Percentiles rank a stretch among this genome's conserved stretches.
Conservation (phyloP, 257 asterid species). For the Nicotiana undulata region DNA sequence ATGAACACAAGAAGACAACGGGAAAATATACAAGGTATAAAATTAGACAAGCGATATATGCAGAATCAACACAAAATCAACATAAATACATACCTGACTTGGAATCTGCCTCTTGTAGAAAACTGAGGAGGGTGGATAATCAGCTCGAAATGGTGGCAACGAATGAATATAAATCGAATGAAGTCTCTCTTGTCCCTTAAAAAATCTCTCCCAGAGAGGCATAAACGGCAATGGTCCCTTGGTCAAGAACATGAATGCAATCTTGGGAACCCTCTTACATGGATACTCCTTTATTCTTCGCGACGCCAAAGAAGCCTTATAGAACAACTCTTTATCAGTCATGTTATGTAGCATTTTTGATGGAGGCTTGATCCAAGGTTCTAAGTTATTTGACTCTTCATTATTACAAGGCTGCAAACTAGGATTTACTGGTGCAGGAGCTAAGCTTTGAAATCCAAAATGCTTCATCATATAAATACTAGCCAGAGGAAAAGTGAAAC, state of each 20-base stretch:
- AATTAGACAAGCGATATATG: not conserved
- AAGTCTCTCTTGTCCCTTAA: conserved; percentile 38
- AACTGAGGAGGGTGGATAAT: conserved; percentile 32
- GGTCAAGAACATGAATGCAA: conserved; percentile 69
- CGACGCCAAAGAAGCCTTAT: conserved; percentile 49
- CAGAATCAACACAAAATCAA: not conserved
- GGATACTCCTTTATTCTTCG: conserved; percentile 33
- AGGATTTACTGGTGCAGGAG: conserved; percentile 14
- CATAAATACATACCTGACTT: conserved; percentile 35
- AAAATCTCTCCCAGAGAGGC: conserved; percentile 63
- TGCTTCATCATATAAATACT: conserved; percentile 46
- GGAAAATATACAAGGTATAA: not conserved
- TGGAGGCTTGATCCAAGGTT: conserved; percentile 37
- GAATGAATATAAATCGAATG: conserved; percentile 56
- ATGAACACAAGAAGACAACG: not conserved
- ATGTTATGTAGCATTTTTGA: conserved; percentile 41
- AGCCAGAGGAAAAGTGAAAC: conserved; percentile 35
- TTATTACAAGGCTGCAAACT: conserved; percentile 23
- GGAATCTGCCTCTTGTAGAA: conserved; percentile 61
- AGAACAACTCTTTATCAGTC: conserved; percentile 54
- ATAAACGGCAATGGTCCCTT: conserved; percentile 54
- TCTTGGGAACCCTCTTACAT: conserved; percentile 37
- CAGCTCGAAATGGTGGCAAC: conserved; percentile 35
- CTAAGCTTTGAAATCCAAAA: conserved; percentile 25
- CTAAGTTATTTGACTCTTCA: conserved; percentile 9